A percentile compares a stretch with the other conserved stretches of the same genome.
Conservation (phyloP, 345 rosid species). For the Hibiscus mutabilis region DNA sequence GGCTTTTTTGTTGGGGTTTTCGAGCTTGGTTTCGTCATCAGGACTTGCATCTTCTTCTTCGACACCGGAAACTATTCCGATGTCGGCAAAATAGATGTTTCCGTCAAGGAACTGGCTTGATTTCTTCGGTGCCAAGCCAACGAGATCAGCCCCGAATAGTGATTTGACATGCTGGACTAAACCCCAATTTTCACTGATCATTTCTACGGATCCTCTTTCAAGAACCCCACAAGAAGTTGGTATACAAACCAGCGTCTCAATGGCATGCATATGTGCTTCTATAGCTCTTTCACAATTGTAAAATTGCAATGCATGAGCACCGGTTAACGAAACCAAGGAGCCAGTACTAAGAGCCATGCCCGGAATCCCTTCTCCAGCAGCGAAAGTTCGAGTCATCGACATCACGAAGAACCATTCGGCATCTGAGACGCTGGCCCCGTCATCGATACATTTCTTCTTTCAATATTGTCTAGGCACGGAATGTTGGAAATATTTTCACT, state of each 20-base stretch:
- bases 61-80: conserved; percentile 45
- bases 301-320: not conserved
- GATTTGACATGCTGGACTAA: not conserved
- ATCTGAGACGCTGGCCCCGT: not conserved
- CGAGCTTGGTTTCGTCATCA: not conserved
- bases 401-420: not conserved
- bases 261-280: not conserved
- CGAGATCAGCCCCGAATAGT: not conserved
- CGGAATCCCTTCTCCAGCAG: not conserved
- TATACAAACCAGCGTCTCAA: not conserved
- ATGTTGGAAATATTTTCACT: too few species aligned
- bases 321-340: not conserved
- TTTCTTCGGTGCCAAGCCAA: not conserved
- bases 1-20: not conserved
- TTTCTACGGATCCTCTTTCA: not conserved
- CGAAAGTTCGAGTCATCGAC: not conserved
- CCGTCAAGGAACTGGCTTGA: conserved; percentile 23
- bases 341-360: not conserved
- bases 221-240: not conserved
- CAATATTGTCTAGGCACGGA: too few species aligned
- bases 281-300: not conserved
- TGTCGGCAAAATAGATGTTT: conserved; percentile 52
- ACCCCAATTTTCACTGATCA: not conserved
- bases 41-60: not conserved
- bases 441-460: conserved; percentile 13